These are phyloP conservation scores for Lachancea waltii DNA, from an alignment of 805 yeast species.

Conservation along the genomic window DNA sequence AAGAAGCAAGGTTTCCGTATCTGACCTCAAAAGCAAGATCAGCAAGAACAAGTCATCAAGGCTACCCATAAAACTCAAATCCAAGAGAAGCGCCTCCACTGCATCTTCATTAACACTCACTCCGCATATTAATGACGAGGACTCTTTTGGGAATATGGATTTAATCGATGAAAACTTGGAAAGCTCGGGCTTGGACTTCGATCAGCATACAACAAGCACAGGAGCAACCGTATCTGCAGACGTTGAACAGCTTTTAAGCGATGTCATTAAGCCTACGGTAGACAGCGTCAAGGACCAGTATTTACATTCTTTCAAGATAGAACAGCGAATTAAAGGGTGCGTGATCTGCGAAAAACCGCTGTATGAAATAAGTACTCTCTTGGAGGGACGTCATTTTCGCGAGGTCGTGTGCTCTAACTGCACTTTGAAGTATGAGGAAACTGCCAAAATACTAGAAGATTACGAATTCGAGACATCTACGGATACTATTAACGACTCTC, in stretches of 20 bases:
- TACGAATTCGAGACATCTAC: conserved; percentile 34
- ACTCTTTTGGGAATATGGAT: conserved; percentile 6
- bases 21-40: conserved; percentile 24
- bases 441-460: conserved; percentile 36
- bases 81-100: conserved; percentile 3
- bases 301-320: conserved; percentile 14
- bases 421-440: conserved; percentile 48
- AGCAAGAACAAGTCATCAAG: conserved; percentile 15
- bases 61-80: conserved; percentile 23
- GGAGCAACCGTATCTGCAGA: conserved; percentile 2
- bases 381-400: conserved; percentile 28
- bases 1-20: conserved; percentile 24
- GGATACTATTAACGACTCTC: conserved; percentile 12
- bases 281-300: conserved; percentile 19
- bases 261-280: conserved; percentile 13
- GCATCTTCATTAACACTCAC: conserved; percentile 8
- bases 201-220: conserved; percentile 1
- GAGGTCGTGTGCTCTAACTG: conserved; percentile 63
- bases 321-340: conserved; percentile 37
- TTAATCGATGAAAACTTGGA: conserved; percentile 2
- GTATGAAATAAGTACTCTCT: conserved; percentile 46
- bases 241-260: conserved; percentile 15
- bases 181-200: neutral
- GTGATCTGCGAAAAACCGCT: conserved; percentile 66
- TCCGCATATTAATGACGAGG: conserved; percentile 7